phyloP scores from a whole-genome alignment of 176 grass and related monocot genomes.

The Eleusine coracana region DNA sequence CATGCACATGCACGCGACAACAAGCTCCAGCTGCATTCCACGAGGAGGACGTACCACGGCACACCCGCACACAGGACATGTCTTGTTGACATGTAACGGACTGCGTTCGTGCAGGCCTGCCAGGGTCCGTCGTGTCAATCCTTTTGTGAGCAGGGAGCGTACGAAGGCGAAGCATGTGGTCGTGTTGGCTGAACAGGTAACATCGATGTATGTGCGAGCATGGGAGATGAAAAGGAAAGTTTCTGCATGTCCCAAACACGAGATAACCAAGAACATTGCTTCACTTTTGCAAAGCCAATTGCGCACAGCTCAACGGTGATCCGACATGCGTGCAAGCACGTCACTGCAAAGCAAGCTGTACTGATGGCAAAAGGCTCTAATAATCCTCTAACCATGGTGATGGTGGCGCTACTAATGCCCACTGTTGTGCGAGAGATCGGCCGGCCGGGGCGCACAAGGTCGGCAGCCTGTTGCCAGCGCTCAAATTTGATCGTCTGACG shows the following conservation, averaged over 20 bases:
- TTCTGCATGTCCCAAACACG: not conserved
- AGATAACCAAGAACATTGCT: not conserved
- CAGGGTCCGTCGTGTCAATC: not conserved
- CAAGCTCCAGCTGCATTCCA: conserved; percentile 18
- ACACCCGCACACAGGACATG: not conserved
- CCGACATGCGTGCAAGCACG: too few species aligned
- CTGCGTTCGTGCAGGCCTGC: not conserved
- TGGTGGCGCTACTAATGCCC: too few species aligned
- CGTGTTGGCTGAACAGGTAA: not conserved
- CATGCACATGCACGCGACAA: not conserved
- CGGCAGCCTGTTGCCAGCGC: too few species aligned
- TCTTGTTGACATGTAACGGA: not conserved
- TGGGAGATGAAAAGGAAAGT: too few species aligned
- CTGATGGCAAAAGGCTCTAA: too few species aligned
- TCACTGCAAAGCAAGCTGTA: too few species aligned
- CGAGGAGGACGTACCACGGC: not conserved
- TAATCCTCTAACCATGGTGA: too few species aligned
- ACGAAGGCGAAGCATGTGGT: not conserved
- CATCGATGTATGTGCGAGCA: not conserved
- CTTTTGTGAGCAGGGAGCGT: not conserved
- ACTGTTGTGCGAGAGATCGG: too few species aligned
- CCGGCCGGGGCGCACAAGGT: too few species aligned
- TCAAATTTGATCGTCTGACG: too few species aligned
- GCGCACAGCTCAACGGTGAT: too few species aligned
- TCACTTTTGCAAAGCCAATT: not conserved